Evolutionary conservation across 1,284 basidiomycete genomes (phyloP).

Genomic region (Athelia sp.): DNA sequence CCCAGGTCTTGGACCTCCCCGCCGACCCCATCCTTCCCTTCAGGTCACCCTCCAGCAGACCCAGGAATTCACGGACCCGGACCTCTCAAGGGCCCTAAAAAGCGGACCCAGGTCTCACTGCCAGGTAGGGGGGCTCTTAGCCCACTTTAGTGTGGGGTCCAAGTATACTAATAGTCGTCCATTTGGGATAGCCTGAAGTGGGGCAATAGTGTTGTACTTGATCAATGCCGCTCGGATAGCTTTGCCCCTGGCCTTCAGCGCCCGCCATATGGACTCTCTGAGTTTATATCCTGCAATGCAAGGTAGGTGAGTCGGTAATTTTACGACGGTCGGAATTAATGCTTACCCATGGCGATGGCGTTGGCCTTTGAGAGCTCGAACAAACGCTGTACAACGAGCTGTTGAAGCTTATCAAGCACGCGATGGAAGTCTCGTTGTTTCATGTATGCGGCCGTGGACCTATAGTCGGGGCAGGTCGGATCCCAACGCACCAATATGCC

Average conservation of each 20-base stretch:
- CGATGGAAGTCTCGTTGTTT: slow-evolving; percentile 9
- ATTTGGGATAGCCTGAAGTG: too few species aligned
- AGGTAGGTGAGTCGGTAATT: neutral
- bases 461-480: slow-evolving; percentile 5
- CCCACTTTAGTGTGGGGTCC: too few species aligned
- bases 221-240: slow-evolving; percentile 16
- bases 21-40: too few species aligned
- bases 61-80: too few species aligned
- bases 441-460: slow-evolving; percentile 6
- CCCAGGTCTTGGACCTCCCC: too few species aligned
- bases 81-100: too few species aligned
- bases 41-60: too few species aligned
- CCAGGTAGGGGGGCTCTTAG: too few species aligned
- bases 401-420: slow-evolving; percentile 14
- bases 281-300: slow-evolving; percentile 19
- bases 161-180: too few species aligned
- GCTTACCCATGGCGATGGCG: slow-evolving; percentile 14
- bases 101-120: too few species aligned
- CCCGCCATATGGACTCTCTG: slow-evolving; percentile 15
- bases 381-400: slow-evolving; percentile 16
- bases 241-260: slow-evolving; percentile 10
- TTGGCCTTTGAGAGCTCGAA: slow-evolving; percentile 21
- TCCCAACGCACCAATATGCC: slow-evolving; percentile 9
- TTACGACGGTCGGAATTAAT: neutral
- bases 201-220: slow-evolving; percentile 16